A percentile compares a stretch with the other conserved stretches of the same genome.
These are phyloP conservation scores for Barnettozyma pratensis DNA, from an alignment of 805 yeast species.

Conservation along the genomic window DNA sequence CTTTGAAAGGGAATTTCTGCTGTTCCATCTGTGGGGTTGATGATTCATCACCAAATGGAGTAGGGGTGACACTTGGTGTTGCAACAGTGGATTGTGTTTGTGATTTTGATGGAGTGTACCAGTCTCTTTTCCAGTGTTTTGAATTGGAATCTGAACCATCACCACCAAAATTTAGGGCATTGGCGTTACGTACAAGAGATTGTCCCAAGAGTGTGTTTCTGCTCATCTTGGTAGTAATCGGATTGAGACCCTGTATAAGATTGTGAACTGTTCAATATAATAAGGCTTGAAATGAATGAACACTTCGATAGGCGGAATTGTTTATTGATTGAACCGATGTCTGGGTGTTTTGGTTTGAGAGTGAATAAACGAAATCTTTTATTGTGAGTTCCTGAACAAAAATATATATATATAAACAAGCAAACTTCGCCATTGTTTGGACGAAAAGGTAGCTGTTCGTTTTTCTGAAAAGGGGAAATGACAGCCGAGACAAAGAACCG, in stretches of 20 bases:
- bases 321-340: background rate
- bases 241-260: background rate
- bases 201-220: constrained; percentile 21
- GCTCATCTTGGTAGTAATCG: constrained; percentile 1
- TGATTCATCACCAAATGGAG: constrained; percentile 24
- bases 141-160: constrained; percentile 12
- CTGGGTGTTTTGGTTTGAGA: background rate
- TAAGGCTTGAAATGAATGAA: too few species aligned
- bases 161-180: constrained; percentile 11
- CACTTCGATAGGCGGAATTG: too few species aligned
- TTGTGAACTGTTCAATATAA: background rate
- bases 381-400: background rate
- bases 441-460: too few species aligned
- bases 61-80: constrained; percentile 21
- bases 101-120: constrained; percentile 20
- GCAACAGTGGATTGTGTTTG: constrained; percentile 12
- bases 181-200: constrained; percentile 25
- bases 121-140: constrained; percentile 26
- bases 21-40: constrained; percentile 12
- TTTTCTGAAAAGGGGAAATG: background rate
- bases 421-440: too few species aligned
- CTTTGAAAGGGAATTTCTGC: constrained; percentile 21
- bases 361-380: too few species aligned
- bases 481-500: constrained; percentile 2
- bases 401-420: too few species aligned